Evolutionary conservation across 139 green algal species (phyloP).

Genomic region (Chloropicon primus): DNA sequence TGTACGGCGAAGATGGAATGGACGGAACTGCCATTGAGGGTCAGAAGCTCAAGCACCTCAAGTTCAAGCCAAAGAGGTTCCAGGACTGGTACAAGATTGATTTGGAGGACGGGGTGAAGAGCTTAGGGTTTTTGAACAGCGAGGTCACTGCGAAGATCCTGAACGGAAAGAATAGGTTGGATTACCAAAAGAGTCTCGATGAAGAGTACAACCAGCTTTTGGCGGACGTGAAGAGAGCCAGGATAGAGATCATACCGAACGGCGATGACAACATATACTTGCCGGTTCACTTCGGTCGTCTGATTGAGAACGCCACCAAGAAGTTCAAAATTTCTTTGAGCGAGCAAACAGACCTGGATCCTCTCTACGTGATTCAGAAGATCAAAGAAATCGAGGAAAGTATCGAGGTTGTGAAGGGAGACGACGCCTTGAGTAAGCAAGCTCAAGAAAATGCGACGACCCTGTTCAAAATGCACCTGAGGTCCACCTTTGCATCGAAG

Average conservation of each 20-base stretch:
- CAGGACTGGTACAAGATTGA: conserved; percentile 32
- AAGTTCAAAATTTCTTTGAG: conserved; percentile 32
- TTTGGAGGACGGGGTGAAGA: conserved; percentile 28
- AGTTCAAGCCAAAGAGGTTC: conserved; percentile 40
- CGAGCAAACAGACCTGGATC: conserved; percentile 27
- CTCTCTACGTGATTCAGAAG: conserved; percentile 44
- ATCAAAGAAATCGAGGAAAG: conserved; percentile 14
- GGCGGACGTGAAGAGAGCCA: conserved; percentile 34
- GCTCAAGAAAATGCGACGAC: conserved; percentile 92
- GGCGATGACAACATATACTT: conserved; percentile 72
- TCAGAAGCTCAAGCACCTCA: conserved; percentile 71
- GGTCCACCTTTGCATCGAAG: conserved; percentile 76
- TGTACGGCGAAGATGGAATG: conserved; percentile 99
- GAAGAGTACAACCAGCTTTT: conserved; percentile 41
- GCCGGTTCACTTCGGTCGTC: conserved; percentile 78
- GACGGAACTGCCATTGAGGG: conserved; percentile 81
- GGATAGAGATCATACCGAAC: conserved; percentile 54
- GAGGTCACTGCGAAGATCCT: neutral
- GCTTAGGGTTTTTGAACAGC: neutral
- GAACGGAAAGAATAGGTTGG: neutral
- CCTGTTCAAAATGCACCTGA: conserved; percentile 75
- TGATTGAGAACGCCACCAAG: conserved; percentile 91
- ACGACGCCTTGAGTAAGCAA: conserved; percentile 66
- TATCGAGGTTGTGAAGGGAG: conserved; percentile 54
- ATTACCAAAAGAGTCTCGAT: conserved; percentile 11